These are phyloP conservation scores for Candida mesenterica DNA, from an alignment of 1,139 yeast species.

Conservation along the genomic window DNA sequence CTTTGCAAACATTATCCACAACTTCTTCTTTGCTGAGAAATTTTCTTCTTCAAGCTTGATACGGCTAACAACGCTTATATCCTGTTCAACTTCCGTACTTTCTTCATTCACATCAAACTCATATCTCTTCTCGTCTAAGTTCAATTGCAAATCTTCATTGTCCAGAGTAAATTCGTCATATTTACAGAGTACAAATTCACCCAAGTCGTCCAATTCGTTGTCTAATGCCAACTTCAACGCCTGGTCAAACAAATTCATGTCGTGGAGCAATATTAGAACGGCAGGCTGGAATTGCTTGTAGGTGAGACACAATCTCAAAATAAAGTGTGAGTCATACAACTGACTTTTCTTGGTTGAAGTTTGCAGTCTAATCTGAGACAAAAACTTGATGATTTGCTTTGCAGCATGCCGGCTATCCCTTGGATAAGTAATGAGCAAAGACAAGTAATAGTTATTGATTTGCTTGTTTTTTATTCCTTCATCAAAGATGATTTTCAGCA, in stretches of 20 bases:
- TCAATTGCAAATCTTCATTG: slow-evolving; percentile 8
- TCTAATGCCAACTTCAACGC: slow-evolving; percentile 75
- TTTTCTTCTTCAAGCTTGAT: slow-evolving; percentile 34
- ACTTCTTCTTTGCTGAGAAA: slow-evolving; percentile 55
- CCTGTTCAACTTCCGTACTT: slow-evolving; percentile 13
- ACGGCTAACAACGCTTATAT: slow-evolving; percentile 19
- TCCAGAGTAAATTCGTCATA: slow-evolving; percentile 28
- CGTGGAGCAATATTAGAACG: slow-evolving; percentile 64
- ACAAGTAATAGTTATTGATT: slow-evolving; percentile 71
- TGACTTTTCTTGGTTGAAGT: slow-evolving; percentile 12
- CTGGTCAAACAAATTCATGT: slow-evolving; percentile 68
- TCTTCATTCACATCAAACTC: slow-evolving; percentile 12
- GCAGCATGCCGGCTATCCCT: slow-evolving; percentile 25
- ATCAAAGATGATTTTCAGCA: slow-evolving; percentile 60
- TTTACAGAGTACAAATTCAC: slow-evolving; percentile 35
- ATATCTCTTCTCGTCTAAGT: slow-evolving; percentile 5
- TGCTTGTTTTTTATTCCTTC: slow-evolving; percentile 46
- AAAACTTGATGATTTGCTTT: slow-evolving; percentile 28
- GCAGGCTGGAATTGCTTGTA: slow-evolving; percentile 62
- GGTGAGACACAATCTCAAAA: slow-evolving; percentile 69
- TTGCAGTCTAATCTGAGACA: slow-evolving; percentile 26
- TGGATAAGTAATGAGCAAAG: slow-evolving; percentile 64
- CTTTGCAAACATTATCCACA: slow-evolving; percentile 73
- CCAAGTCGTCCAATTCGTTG: slow-evolving; percentile 60
- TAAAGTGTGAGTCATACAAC: slow-evolving; percentile 65